phyloP scores from a whole-genome alignment of 2,329 filamentous ascomycete species.

The Exophiala oligosperma region DNA sequence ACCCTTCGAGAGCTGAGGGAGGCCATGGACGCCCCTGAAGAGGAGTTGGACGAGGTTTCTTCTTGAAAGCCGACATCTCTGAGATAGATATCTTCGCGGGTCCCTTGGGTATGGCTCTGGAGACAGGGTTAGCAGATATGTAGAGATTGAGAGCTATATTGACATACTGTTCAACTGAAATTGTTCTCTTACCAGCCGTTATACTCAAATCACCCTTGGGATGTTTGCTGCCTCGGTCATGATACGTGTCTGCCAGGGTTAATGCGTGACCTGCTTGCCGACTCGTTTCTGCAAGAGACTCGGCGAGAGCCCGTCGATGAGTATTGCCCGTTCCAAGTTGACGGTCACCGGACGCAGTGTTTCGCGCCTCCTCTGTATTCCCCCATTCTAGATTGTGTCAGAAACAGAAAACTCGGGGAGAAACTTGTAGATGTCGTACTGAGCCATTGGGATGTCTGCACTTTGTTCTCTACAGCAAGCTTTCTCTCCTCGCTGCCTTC shows the following conservation, averaged over 20 bases:
- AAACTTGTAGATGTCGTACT: conserved; percentile 32
- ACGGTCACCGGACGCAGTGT: neutral
- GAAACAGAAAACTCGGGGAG: neutral
- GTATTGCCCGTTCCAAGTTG: conserved; percentile 31
- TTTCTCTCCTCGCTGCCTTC: conserved; percentile 33
- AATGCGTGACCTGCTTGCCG: conserved; percentile 2
- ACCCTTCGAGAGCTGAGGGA: conserved; percentile 8
- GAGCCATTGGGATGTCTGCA: conserved; percentile 34
- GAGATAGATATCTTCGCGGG: too few species aligned
- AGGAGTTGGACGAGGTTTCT: neutral
- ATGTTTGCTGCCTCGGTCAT: neutral
- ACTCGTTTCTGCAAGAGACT: conserved; percentile 5
- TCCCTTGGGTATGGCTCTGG: neutral
- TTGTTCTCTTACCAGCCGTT: neutral
- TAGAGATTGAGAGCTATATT: neutral
- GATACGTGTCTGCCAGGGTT: conserved; percentile 13
- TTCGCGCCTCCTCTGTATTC: conserved; percentile 1
- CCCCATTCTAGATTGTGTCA: conserved; percentile 10
- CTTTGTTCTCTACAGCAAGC: conserved; percentile 31
- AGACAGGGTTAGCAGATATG: neutral
- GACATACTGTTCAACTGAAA: neutral
- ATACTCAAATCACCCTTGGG: neutral
- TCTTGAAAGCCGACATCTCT: neutral
- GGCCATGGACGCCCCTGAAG: conserved; percentile 14
- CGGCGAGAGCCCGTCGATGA: conserved; percentile 12